phyloP scores from a whole-genome alignment of 208 protist genomes.

The Trypanosoma cruzi region DNA sequence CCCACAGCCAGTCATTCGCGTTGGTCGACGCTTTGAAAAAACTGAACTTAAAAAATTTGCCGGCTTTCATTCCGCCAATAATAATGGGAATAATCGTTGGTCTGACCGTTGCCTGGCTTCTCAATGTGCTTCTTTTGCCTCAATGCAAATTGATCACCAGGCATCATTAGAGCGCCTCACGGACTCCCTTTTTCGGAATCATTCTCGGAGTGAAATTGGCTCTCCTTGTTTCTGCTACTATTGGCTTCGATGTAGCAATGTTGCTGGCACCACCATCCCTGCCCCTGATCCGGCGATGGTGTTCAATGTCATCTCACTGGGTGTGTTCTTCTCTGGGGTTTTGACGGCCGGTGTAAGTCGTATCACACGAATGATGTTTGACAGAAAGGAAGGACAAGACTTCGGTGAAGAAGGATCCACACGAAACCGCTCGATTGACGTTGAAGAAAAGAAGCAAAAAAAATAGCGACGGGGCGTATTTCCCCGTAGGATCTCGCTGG shows the following conservation, averaged over 20 bases:
- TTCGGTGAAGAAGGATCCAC: not conserved
- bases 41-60: not conserved
- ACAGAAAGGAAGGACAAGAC: slow-evolving; percentile 13
- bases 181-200: slow-evolving; percentile 11
- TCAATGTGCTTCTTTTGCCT: slow-evolving; percentile 9
- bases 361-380: slow-evolving; percentile 27
- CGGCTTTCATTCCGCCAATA: not conserved
- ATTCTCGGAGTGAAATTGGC: not conserved
- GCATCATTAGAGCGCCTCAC: slow-evolving; percentile 29
- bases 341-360: slow-evolving; percentile 35
- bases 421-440: not conserved
- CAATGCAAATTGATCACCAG: slow-evolving; percentile 50
- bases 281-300: slow-evolving; percentile 79
- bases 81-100: not conserved
- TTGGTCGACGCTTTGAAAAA: slow-evolving; percentile 24
- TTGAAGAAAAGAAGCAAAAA: no score
- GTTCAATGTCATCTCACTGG: slow-evolving; percentile 71
- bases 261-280: slow-evolving; percentile 64
- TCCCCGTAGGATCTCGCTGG: no score
- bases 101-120: slow-evolving; percentile 1
- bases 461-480: no score
- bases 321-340: slow-evolving; percentile 45
- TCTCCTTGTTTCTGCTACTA: slow-evolving; percentile 29
- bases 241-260: slow-evolving; percentile 58
- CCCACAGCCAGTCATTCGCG: slow-evolving; percentile 64